Evolutionary conservation across 192 early-diverging fungal genomes (phyloP), one percentile per base, ranked within the genome.

Genomic region (Pilobolus umbonatus): DNA sequence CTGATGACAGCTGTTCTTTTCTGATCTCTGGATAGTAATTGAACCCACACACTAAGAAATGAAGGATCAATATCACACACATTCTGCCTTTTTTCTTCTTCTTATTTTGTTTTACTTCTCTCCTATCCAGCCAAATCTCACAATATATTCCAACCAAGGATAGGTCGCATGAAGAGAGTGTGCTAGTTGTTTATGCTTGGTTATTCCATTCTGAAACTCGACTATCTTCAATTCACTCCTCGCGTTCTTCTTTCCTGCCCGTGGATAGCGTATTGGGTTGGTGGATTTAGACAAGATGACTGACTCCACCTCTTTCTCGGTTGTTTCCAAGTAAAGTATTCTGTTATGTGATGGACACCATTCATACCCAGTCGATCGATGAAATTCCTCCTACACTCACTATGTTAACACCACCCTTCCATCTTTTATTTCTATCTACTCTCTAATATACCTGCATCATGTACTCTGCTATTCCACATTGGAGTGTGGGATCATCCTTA

Each of bases 341-440:
- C 73, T 39, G 1, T 46, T 48, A 1, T 11, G 26, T 21, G 53
- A 26, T 9, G 78, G 75, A 4, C 67, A 63, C 85, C 83, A 86
- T 55, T 78, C 79, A 59, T 84, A 88, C 28, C 81, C 80, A 8
- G 85, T 80, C 32, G 69, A 79, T 34, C 86, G 66, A 51, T 79
- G 78, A 49, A 88, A 86, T 57, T 88, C 86, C 61, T 88, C 86
- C 68, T 73, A 47, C n/a, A n/a, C n/a, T n/a, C n/a, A n/a, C n/a
- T n/a, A n/a, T n/a, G n/a, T n/a, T n/a, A n/a, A 9, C 21, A 5
- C 28, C 5, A 5, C 3, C 5, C 1, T 5, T 12, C 10, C 14
- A 10, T 49, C 22, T 32, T 24, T 12, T 61, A 39, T 56, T 49
- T 17, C 24, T 29, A 19, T 38, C 9, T 26, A 34, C 25, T 42